Evolutionary conservation across 2,329 filamentous ascomycete genomes (phyloP).

Genomic region (Trichoderma polysporum): DNA sequence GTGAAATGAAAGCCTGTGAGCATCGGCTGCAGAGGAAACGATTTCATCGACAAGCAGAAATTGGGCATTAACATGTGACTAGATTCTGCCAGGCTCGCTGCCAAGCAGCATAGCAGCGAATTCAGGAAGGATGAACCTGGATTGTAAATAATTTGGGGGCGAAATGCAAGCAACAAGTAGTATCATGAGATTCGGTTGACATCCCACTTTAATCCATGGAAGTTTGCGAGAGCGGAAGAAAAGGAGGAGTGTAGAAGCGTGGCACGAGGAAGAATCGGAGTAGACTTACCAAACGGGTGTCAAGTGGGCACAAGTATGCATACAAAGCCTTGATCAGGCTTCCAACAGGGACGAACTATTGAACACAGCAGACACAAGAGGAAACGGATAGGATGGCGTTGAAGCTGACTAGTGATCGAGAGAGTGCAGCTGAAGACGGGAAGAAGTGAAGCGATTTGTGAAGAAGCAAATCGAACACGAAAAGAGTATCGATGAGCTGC

Average conservation of each 20-base stretch:
- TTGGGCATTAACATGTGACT: background rate
- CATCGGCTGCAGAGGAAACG: background rate
- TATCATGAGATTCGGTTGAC: background rate
- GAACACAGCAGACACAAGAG: conserved; percentile 18
- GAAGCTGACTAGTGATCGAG: conserved; percentile 10
- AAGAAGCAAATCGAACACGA: conserved; percentile 3
- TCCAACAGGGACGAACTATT: conserved; percentile 25
- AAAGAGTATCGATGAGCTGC: conserved; percentile 6
- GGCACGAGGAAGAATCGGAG: conserved; percentile 3
- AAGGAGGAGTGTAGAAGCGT: background rate
- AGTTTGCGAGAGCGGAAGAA: background rate
- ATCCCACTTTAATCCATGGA: background rate
- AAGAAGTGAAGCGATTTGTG: background rate
- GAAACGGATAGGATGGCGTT: conserved; percentile 19
- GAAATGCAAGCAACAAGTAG: background rate
- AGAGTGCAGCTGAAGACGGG: conserved; percentile 7
- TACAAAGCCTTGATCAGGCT: conserved; percentile 35
- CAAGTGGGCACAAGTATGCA: conserved; percentile 39
- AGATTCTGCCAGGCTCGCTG: background rate
- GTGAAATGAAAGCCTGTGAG: background rate
- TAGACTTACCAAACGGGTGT: conserved; percentile 34
- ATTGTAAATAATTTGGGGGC: too few species aligned
- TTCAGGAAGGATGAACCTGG: background rate
- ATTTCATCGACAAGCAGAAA: background rate
- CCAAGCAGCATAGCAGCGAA: background rate